Evolutionary conservation across 495 filamentous ascomycete genomes (phyloP), one percentile per base, ranked within the genome.

Genomic region (Lichenothelia convexa): DNA sequence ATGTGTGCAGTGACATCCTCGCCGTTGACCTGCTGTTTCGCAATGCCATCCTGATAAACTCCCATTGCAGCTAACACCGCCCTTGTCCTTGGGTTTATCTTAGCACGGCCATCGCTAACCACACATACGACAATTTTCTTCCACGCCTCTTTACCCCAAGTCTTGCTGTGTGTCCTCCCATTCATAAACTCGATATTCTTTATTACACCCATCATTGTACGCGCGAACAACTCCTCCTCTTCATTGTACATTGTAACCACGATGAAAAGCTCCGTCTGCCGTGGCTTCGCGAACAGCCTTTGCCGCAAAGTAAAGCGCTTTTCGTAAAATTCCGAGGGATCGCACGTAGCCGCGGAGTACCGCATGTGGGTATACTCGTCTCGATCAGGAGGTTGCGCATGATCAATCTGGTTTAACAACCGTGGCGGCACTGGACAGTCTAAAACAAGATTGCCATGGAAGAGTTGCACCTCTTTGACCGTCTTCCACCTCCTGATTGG

Each of bases 201-300:
- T 63, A 95, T 78, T 1, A 99, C 87, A 59, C 91, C 91, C 5
- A 78, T 81, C 83, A 99, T 80, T 3, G 91, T 99, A 23, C 91
- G 73, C 24, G 91, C 85, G 50, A 99, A 93, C 13, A 95, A 67
- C 41, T 93, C 80, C 40, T 95, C 91, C 52, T 99, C 85, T 54
- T 99, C 91, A 49, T 99, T 99, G 61, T 84, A 99, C 91, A 99
- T 99, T 21, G 91, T 99, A 27, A 99, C 70, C 5, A 82, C 89
- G 50, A 99, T 94, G 58, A 99, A 95, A 0, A 99, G 67, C 61
- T 99, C 91, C 0, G 91, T 99, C 47, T 92, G 76, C 29, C 91
- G 65, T 8, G 84, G 76, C 56, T 93, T 93, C 38, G 82, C 81
- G 56, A 95, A 95, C 7, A 99, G 70, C 55, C 74, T 75, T 58